These are phyloP conservation scores for Dentipellis fragilis DNA, from an alignment of 768 basidiomycete genomes.

Conservation along the genomic window DNA sequence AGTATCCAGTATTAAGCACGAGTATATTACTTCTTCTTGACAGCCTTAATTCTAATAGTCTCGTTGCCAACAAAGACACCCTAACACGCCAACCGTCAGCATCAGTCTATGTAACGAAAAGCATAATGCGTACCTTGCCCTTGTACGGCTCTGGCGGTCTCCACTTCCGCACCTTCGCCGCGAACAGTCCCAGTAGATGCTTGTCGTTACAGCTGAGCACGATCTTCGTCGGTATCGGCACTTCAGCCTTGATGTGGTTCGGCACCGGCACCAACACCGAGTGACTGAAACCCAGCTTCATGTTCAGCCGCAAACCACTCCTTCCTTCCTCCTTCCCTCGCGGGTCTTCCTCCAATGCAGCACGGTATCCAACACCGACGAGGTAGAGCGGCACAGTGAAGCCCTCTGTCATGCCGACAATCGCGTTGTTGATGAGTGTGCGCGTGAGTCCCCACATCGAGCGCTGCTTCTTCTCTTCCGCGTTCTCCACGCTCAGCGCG, in stretches of 20 bases:
- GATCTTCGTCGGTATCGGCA: slow-evolving; percentile 79
- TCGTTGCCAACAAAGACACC: slow-evolving; percentile 94
- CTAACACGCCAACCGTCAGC: slow-evolving; percentile 27
- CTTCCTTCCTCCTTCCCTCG: slow-evolving; percentile 42
- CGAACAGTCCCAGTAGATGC: slow-evolving; percentile 78
- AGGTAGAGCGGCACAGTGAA: slow-evolving; percentile 78
- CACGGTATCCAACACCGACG: slow-evolving; percentile 93
- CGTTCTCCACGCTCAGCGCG: slow-evolving; percentile 40
- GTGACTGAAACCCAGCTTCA: slow-evolving; percentile 93
- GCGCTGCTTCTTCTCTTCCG: slow-evolving; percentile 65
- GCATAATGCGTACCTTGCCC: slow-evolving; percentile 69
- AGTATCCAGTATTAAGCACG: background rate
- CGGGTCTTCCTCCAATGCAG: slow-evolving; percentile 74
- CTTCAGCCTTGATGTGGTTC: slow-evolving; percentile 66
- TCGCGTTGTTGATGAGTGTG: slow-evolving; percentile 81
- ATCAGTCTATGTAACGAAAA: slow-evolving; percentile 1
- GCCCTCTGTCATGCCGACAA: slow-evolving; percentile 82
- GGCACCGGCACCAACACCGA: slow-evolving; percentile 79
- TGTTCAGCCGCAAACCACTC: slow-evolving; percentile 61
- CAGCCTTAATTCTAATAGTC: slow-evolving; percentile 80
- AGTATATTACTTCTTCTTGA: slow-evolving; percentile 83
- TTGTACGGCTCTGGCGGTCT: slow-evolving; percentile 95
- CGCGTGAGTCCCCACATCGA: slow-evolving; percentile 95
- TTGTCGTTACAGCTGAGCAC: slow-evolving; percentile 79
- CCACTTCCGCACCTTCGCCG: slow-evolving; percentile 73